Conservation (phyloP, 2,329 filamentous ascomycete genomes). For the Myriosclerotinia duriaeana region DNA sequence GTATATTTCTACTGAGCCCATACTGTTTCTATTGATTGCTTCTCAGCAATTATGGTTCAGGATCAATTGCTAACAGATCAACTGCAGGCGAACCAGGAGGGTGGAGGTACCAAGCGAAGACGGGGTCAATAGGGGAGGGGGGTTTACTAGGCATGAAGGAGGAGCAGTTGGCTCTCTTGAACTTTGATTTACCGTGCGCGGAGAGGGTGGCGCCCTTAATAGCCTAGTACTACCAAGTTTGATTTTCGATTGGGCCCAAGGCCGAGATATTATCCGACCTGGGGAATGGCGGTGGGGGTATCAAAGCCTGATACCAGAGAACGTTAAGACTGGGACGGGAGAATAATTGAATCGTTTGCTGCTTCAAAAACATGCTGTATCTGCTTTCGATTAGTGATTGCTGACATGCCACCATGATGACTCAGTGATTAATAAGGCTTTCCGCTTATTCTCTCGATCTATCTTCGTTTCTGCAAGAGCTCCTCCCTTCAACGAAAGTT, state of each 20-base stretch:
- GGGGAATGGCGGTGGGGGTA: neutral
- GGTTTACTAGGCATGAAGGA: too few species aligned
- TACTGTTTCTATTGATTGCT: too few species aligned
- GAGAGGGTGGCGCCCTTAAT: slow-evolving; percentile 1
- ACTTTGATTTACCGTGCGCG: neutral
- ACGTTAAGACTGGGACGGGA: neutral
- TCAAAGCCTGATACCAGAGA: neutral
- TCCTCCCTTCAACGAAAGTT: too few species aligned
- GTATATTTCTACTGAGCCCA: neutral
- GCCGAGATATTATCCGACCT: neutral
- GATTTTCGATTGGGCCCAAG: neutral
- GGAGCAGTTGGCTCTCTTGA: neutral
- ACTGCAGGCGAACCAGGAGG: neutral
- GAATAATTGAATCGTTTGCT: neutral
- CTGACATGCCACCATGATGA: neutral
- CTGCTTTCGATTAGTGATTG: neutral
- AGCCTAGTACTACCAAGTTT: neutral
- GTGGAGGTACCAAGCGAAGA: neutral
- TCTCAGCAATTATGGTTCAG: neutral
- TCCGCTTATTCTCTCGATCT: too few species aligned
- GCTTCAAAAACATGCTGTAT: neutral
- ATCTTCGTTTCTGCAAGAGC: too few species aligned
- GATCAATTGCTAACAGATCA: neutral
- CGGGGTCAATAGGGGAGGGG: neutral
- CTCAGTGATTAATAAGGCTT: too few species aligned